Evolutionary conservation across 1,284 basidiomycete genomes (phyloP), one percentile per base, ranked within the genome.

Genomic region (Sporisorium sorghi): DNA sequence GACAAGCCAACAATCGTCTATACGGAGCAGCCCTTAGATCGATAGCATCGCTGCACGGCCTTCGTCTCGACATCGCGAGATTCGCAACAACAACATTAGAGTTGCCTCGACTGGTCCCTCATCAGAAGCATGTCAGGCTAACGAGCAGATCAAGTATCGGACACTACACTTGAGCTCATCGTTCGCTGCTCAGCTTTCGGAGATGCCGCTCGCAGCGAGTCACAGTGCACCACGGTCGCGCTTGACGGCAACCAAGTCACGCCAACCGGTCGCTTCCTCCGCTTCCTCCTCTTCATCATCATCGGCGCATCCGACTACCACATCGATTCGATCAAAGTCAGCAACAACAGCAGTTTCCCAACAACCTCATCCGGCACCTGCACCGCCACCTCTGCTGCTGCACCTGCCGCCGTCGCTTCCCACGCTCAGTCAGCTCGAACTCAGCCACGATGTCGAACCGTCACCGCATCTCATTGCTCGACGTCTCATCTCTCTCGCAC

Each of bases 131-230:
- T 53, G 51, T 17, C 30, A 26, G 28, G 24, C 6, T 14, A 19
- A 19, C 30, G 11, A 33, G 12, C 30, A 33, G 26, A 28, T 19
- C 46, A 30, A 11, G n/a, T n/a, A n/a, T n/a, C n/a, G n/a, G n/a
- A n/a, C n/a, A n/a, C n/a, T n/a, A n/a, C n/a, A n/a, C n/a, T n/a
- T n/a, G n/a, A n/a, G n/a, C n/a, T n/a, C n/a, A n/a, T n/a, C n/a
- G n/a, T n/a, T n/a, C n/a, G n/a, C n/a, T n/a, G n/a, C 35, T 12
- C 17, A 28, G 32, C n/a, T 12, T 40, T 58, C 51, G 42, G 55
- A 61, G 33, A 70, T 70, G 67, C 67, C 67, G 60, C 67, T 70
- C 53, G 67, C 67, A 47, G 56, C 57, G 52, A 59, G 60, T n/a
- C n/a, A n/a, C n/a, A n/a, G n/a, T 30, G 57, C 56, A 24, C 28